Evolutionary conservation across 2,329 filamentous ascomycete genomes (phyloP).

Genomic region (Colletotrichum brevisporum): DNA sequence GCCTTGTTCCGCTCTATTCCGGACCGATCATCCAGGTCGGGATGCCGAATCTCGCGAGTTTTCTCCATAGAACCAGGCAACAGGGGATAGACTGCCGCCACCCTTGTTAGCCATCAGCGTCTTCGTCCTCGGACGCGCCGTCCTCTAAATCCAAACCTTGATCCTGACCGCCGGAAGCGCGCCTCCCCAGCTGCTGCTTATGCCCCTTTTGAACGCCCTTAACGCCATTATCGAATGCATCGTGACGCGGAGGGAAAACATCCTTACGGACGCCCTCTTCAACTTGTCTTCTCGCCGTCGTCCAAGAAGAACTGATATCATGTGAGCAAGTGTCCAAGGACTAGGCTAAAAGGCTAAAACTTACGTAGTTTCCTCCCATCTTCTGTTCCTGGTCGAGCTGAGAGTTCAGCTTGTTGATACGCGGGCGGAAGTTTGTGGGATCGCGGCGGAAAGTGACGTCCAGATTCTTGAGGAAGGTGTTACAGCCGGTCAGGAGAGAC

Average conservation of each 20-base stretch:
- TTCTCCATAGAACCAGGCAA: conserved; percentile 71
- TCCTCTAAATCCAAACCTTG: conserved; percentile 54
- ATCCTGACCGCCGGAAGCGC: conserved; percentile 49
- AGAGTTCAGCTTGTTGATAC: conserved; percentile 97
- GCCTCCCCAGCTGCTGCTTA: conserved; percentile 47
- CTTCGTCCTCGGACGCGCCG: conserved; percentile 74
- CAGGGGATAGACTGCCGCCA: conserved; percentile 77
- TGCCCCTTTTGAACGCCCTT: conserved; percentile 64
- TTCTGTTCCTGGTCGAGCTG: conserved; percentile 99
- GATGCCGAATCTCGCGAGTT: conserved; percentile 1
- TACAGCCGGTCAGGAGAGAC: conserved; percentile 94
- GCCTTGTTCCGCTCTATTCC: conserved; percentile 12
- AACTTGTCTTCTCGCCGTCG: conserved; percentile 73
- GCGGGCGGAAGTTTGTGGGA: conserved; percentile 93
- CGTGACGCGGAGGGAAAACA: conserved; percentile 49
- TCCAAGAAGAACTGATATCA: conserved; percentile 90
- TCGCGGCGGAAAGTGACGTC: conserved; percentile 99
- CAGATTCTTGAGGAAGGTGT: conserved; percentile 94
- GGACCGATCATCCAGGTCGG: conserved; percentile 21
- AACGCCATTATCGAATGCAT: conserved; percentile 63
- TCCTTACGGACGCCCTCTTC: conserved; percentile 66
- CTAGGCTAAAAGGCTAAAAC: conserved; percentile 49
- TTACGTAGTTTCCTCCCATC: conserved; percentile 88
- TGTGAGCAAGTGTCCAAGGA: conserved; percentile 41
- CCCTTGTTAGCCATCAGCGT: conserved; percentile 67